Evolutionary conservation across 768 basidiomycete genomes (phyloP).

Genomic region (Suillus sp.): DNA sequence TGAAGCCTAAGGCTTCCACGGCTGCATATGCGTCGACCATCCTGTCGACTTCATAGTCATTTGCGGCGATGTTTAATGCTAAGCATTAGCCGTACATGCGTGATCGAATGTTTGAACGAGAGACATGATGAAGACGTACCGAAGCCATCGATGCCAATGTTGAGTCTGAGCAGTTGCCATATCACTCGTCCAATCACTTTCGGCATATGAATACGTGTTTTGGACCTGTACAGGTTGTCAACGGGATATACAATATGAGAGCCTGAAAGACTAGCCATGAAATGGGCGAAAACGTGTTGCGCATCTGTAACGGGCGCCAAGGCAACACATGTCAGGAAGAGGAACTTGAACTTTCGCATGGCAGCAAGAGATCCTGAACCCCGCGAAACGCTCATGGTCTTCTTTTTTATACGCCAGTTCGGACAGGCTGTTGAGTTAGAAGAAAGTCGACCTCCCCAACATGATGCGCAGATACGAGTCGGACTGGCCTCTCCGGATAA

Average conservation of each 20-base stretch:
- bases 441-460: neutral
- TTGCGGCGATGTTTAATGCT: constrained; percentile 30
- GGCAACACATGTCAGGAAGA: neutral
- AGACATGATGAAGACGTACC: constrained; percentile 16
- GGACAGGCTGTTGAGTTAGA: neutral
- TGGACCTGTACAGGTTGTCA: constrained; percentile 18
- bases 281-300: constrained; percentile 16
- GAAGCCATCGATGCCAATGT: constrained; percentile 19
- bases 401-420: neutral
- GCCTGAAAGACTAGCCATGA: constrained; percentile 7
- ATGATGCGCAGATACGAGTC: neutral
- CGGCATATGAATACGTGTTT: constrained; percentile 25
- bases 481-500: neutral
- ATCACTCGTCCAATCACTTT: constrained; percentile 22
- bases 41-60: constrained; percentile 28
- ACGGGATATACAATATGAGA: neutral
- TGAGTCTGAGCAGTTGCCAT: constrained; percentile 24
- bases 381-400: neutral
- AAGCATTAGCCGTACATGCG: neutral
- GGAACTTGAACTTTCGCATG: neutral
- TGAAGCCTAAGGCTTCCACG: constrained; percentile 35
- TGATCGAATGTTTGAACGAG: neutral
- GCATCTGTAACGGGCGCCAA: constrained; percentile 1
- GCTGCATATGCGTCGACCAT: constrained; percentile 39
- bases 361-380: neutral